Evolutionary conservation across 805 yeast species (phyloP), one percentile per base, ranked within the genome.

Genomic region (Blastobotrys chiropterorum): DNA sequence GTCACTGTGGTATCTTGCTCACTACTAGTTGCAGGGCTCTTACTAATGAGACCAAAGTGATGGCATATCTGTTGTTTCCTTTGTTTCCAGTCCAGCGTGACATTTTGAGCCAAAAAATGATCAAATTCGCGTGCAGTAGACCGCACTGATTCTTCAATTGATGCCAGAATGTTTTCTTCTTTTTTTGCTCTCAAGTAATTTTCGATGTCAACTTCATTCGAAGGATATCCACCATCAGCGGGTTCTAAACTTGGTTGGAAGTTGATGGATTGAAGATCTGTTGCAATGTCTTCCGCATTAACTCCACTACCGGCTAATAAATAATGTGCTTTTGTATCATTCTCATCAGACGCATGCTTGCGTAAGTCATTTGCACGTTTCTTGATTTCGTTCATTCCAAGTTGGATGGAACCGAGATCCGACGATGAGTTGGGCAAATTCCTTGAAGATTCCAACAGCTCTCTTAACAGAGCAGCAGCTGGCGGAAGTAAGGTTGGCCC

Each of bases 281-380:
- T 53, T 57, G 86, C 90, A 40, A 90, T 81, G 52, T 88, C 94
- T 60, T 88, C 96, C 48, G 92, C 83, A 42, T 87, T 82, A 49
- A 90, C 78, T 1, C 97, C 97, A 62, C 92, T 85, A 1, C 90
- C 86, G 3, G 97, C 96, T 44, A 92, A 72, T 40, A 94, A 71
- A 66, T 94, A 94, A 64, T 94, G 98, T 13, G 75, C 75, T 49
- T 69, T 70, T 13, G 75, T 67, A 49, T 64, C 71, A 49, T 69
- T 71, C 44, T 68, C 66, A 30, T 66, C 63, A 13, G 57, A 1
- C 87, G 94, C 66, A n/a, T 66, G 65, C 52, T 74, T 76, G 51
- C 89, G 73, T 60, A 84, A 71, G 46, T 74, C 78, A 50, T 72
- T 73, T 0, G 92, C 83, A 55, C 84, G 79, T 59, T 81, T 78